These are phyloP conservation scores for Gossypium sturtianum DNA, from an alignment of 345 rosid species.

Conservation along the genomic window DNA sequence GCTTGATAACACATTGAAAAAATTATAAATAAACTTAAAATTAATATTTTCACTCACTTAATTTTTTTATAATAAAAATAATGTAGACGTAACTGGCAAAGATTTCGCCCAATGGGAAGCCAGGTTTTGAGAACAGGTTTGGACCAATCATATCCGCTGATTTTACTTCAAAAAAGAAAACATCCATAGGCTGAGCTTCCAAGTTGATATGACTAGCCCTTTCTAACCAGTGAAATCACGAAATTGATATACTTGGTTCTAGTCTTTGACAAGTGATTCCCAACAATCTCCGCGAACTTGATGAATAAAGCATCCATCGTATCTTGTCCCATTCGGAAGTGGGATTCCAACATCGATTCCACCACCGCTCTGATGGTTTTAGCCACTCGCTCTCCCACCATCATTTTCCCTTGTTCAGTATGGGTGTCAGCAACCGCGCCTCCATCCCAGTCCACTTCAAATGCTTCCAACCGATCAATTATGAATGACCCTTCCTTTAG, in stretches of 20 bases:
- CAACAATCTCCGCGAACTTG: slow-evolving; percentile 39
- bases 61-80: too few relatives aligned
- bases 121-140: too few relatives aligned
- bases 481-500: slow-evolving; percentile 55
- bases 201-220: slow-evolving; percentile 9
- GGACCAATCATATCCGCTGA: too few relatives aligned
- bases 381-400: slow-evolving; percentile 46
- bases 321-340: slow-evolving; percentile 51
- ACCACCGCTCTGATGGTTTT: slow-evolving; percentile 65
- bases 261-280: slow-evolving; percentile 30
- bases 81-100: too few relatives aligned
- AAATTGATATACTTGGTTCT: slow-evolving; percentile 28
- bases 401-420: neutral
- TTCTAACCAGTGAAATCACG: slow-evolving; percentile 43
- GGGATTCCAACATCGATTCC: slow-evolving; percentile 61
- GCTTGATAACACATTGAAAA: too few relatives aligned
- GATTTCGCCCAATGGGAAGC: too few relatives aligned
- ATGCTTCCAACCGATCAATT: slow-evolving; percentile 41
- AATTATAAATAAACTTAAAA: too few relatives aligned
- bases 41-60: too few relatives aligned
- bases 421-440: slow-evolving; percentile 6
- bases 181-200: neutral
- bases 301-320: slow-evolving; percentile 46
- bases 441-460: slow-evolving; percentile 59
- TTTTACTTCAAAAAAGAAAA: too few relatives aligned